These are phyloP conservation scores for Cercophora scortea DNA, from an alignment of 495 filamentous ascomycete genomes.

Conservation along the genomic window DNA sequence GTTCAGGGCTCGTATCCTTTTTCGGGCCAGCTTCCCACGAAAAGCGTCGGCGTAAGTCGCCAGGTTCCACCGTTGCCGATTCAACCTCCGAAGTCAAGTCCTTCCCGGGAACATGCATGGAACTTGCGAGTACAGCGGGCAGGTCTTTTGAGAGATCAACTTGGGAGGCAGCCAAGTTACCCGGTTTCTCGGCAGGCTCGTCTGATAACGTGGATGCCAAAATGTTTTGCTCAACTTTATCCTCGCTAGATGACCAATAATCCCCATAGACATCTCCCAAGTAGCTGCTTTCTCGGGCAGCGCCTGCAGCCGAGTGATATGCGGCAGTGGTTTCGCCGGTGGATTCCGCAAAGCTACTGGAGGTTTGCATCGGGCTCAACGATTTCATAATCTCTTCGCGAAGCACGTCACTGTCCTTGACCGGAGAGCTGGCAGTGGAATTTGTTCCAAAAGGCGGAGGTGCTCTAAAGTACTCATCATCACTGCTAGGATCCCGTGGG, in stretches of 20 bases:
- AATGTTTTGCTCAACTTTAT: conserved; percentile 7
- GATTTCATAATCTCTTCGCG: conserved; percentile 75
- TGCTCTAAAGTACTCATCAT: conserved; percentile 18
- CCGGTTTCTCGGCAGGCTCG: background rate
- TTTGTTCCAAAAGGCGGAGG: conserved; percentile 43
- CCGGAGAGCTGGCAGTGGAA: conserved; percentile 45
- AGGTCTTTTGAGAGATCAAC: background rate
- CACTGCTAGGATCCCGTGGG: conserved; percentile 7
- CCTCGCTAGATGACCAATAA: conserved; percentile 29
- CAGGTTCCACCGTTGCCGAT: background rate
- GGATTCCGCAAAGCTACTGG: conserved; percentile 3
- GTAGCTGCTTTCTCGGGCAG: conserved; percentile 36
- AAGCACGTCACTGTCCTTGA: conserved; percentile 69
- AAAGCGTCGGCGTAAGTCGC: conserved; percentile 29
- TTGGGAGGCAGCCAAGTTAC: background rate
- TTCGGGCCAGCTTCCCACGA: conserved; percentile 40
- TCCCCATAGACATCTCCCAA: conserved; percentile 37
- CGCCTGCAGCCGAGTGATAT: conserved; percentile 16
- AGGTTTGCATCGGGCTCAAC: conserved; percentile 43
- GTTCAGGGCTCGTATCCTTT: background rate
- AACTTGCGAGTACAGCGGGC: background rate
- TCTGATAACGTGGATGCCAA: background rate
- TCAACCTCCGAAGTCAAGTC: background rate
- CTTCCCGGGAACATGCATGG: background rate
- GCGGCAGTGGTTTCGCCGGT: conserved; percentile 5